phyloP scores from a whole-genome alignment of 164 flowering plant genomes.

The Brasenia schreberi region DNA sequence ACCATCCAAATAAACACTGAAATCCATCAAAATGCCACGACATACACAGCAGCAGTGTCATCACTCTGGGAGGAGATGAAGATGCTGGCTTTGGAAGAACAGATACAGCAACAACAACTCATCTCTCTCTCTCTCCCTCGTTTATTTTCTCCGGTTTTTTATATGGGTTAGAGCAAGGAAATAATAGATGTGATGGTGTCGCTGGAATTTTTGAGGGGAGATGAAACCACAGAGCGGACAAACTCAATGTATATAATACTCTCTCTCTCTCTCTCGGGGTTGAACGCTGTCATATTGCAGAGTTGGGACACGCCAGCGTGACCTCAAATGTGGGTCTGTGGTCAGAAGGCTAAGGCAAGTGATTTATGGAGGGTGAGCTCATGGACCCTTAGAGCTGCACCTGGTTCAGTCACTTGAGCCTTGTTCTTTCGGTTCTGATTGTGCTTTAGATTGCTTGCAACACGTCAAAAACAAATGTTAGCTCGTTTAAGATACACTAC shows the following conservation, averaged over 20 bases:
- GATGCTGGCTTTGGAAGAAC: not conserved
- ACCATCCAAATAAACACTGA: constrained; percentile 36
- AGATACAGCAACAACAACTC: constrained; percentile 2
- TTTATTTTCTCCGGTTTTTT: not conserved
- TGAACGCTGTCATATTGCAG: not conserved
- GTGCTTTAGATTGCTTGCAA: too few species aligned
- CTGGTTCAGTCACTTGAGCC: not conserved
- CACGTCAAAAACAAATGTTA: not conserved
- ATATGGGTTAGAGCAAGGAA: not conserved
- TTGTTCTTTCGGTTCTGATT: too few species aligned
- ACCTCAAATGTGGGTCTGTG: not conserved
- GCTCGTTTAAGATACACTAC: not conserved
- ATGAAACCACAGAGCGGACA: not conserved
- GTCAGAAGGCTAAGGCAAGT: not conserved
- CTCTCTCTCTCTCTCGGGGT: not conserved
- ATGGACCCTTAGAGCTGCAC: not conserved
- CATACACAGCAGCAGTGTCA: constrained; percentile 4
- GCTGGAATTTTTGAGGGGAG: not conserved
- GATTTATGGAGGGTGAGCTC: not conserved
- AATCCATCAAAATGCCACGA: constrained; percentile 41
- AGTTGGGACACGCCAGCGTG: not conserved
- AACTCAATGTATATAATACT: not conserved
- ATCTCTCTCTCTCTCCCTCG: not conserved
- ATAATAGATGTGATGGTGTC: not conserved
- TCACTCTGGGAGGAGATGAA: not conserved